Evolutionary conservation across 2,329 filamentous ascomycete genomes (phyloP), one percentile per base, ranked within the genome.

Genomic region (Cordyceps farinosa): DNA sequence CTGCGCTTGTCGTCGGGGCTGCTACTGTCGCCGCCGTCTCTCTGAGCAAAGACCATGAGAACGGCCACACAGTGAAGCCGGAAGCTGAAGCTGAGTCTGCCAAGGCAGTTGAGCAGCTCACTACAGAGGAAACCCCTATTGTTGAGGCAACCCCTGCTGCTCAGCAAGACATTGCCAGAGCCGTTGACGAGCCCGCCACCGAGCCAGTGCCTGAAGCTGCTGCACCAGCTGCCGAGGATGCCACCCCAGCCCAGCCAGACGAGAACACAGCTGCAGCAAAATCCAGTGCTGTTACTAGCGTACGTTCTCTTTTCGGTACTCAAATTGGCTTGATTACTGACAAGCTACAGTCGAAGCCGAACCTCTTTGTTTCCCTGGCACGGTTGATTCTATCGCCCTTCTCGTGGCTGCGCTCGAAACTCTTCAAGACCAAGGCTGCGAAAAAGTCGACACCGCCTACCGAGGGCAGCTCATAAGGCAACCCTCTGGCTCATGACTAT

Each of bases 361-460:
- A 45, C 30, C 57, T 65, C 59, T 32, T 62, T 9, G 58, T 62
- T 11, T 56, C 58, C 6, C 53, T 65, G 40, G 59, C 53, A 15
- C 29, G 44, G 22, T 54, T 61, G 63, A 62, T 65, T 34, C 17
- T 65, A 11, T 61, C 63, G 32, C 63, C 63, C 15, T 58, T 56
- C 50, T 32, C 53, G n/a, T 65, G 63, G 63, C 47, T 65, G 22
- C 63, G 63, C 32, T 55, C 53, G 1, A 65, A 59, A 40, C 36
- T 58, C 4, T 64, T 64, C 56, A 45, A 53, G 38, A 54, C 55
- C 52, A 59, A 58, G 58, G 22, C 62, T 13, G 13, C n/a, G 45
- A 38, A 34, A 17, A 57, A 58, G 32, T 13, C 63, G 22, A 17
- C 47, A 40, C 38, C 38, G 27, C 38, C 30, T 32, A 42, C 61